Evolutionary conservation across 2,329 filamentous ascomycete species (phyloP), one percentile per base, ranked within the genome.

Genomic region (Akanthomyces dipterigenus): DNA sequence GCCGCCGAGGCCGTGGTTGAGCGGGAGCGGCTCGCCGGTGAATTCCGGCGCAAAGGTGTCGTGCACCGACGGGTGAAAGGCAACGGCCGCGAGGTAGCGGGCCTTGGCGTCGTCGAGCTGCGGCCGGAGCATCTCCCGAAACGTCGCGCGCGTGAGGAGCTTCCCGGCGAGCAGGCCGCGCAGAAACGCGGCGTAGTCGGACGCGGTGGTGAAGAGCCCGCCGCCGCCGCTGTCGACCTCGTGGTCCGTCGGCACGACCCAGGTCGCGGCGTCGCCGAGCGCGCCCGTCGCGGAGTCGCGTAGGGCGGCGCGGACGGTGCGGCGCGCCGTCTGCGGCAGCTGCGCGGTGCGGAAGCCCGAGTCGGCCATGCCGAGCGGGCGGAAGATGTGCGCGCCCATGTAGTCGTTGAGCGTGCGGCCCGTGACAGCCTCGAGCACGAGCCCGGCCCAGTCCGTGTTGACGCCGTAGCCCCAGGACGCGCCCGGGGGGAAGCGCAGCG

Each of bases 401-500:
- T 68, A 72, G 11, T 64, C 62, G 0, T 65, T 67, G 2, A 78
- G 66, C 14, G 51, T 58, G 56, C 65, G 62, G 12, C 69, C 69
- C 12, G 70, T 72, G 8, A 75, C 50, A 3, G 68, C 66, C 64
- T 77, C 73, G 4, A 79, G 65, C 1, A 74, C 67, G 7, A 72
- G 59, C 14, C 76, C 77, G 0, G 72, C 76, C 68, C 73, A 79
- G 67, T 80, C 77, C 36, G 73, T 64, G 0, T 64, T 63, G 5
- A 68, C 63, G 2, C 77, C 76, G 55, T 80, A 81, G 26, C 70
- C 69, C 77, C 76, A 81, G 1, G 72, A 70, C 11, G 69, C 66
- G 0, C 78, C 78, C 0, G 77, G 73, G 2, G 67, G 57, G 63
- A 75, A 76, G 55, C 69, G 67, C 11, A 76, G 66, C 1, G 75